Percentiles rank a stretch among this genome's conserved stretches.
Conservation (phyloP, 495 filamentous ascomycete genomes). For the Halenospora varia region DNA sequence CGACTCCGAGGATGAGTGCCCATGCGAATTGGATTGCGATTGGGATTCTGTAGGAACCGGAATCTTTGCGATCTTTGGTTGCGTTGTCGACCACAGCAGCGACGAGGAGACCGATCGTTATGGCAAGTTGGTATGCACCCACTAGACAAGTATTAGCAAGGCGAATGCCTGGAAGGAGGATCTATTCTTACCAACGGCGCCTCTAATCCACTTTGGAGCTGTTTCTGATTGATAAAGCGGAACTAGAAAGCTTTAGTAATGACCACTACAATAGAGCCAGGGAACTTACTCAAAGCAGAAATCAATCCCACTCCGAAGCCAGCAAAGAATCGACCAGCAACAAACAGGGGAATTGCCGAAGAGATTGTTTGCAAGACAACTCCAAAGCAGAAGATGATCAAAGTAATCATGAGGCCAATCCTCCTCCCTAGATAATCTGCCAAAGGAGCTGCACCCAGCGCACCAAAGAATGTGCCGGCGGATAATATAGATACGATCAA, state of each 20-base stretch:
- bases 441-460: conserved; percentile 33
- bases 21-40: conserved; percentile 76
- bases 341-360: conserved; percentile 30
- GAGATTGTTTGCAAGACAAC: conserved; percentile 35
- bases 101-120: conserved; percentile 75
- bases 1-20: conserved; percentile 66
- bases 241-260: not conserved
- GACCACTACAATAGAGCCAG: not conserved
- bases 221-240: conserved; percentile 67
- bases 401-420: conserved; percentile 30
- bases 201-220: conserved; percentile 77
- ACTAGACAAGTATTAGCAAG: conserved; percentile 32
- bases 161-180: not conserved
- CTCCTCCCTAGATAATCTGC: conserved; percentile 33
- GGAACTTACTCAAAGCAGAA: not conserved
- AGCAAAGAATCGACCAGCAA: conserved; percentile 40
- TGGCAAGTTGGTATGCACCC: conserved; percentile 77
- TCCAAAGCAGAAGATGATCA: conserved; percentile 33
- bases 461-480: conserved; percentile 32
- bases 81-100: conserved; percentile 72
- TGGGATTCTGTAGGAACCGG: conserved; percentile 55
- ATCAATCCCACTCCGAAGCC: conserved; percentile 48
- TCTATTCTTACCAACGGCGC: conserved; percentile 52
- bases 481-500: conserved; percentile 35
- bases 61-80: conserved; percentile 60